Conservation (phyloP, 2,329 filamentous ascomycete species). For the Onygenales sp. region DNA sequence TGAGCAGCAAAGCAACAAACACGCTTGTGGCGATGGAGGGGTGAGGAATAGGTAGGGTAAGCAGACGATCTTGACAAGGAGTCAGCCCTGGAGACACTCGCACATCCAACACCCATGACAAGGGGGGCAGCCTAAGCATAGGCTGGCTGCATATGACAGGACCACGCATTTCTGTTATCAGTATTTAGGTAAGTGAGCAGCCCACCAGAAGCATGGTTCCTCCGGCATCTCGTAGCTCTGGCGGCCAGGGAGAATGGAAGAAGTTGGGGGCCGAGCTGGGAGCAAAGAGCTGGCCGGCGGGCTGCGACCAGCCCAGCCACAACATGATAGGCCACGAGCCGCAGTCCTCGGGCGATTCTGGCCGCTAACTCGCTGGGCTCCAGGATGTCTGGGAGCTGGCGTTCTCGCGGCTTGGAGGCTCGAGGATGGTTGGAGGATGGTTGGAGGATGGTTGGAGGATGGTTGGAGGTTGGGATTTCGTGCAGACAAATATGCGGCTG, state of each 20-base stretch:
- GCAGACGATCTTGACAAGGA: background rate
- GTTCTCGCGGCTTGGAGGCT: too few relatives aligned
- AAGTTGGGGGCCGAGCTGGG: background rate
- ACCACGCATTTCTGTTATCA: background rate
- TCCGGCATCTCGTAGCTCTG: background rate
- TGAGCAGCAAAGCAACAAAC: background rate
- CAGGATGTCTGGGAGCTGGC: too few relatives aligned
- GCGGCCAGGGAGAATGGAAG: background rate
- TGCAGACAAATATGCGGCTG: too few relatives aligned
- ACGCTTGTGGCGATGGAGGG: background rate
- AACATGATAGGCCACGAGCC: too few relatives aligned
- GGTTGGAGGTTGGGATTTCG: too few relatives aligned
- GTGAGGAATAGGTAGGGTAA: background rate
- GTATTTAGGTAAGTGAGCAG: too few relatives aligned
- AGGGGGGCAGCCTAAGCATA: background rate
- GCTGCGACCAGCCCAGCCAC: background rate
- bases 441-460: too few relatives aligned
- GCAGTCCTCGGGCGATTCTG: too few relatives aligned
- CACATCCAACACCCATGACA: background rate
- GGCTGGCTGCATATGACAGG: background rate
- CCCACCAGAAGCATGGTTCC: too few relatives aligned
- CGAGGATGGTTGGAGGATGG: too few relatives aligned
- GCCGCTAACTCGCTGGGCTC: too few relatives aligned
- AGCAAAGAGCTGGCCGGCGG: background rate
- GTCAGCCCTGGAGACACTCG: background rate